Evolutionary conservation across 306 rosid species (phyloP).

Genomic region (Alnus rubra): DNA sequence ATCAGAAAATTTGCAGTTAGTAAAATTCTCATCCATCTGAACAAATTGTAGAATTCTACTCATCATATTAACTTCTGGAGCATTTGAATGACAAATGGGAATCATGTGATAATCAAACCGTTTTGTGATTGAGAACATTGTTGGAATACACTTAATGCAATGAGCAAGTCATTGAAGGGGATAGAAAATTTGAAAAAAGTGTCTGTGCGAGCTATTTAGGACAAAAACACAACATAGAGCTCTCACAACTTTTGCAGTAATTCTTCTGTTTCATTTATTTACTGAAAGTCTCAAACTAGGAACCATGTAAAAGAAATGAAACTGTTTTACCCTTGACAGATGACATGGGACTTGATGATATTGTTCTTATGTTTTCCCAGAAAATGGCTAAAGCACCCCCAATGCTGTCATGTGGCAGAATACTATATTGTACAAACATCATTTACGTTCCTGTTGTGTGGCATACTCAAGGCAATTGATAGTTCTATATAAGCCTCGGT

Average conservation of each 20-base stretch:
- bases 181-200: not conserved
- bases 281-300: not conserved
- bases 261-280: not conserved
- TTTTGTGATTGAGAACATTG: too few relatives aligned
- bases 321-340: not conserved
- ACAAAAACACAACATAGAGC: not conserved
- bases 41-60: not conserved
- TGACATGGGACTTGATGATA: not conserved
- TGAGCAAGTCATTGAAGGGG: not conserved
- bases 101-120: too few relatives aligned
- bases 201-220: not conserved
- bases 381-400: not conserved
- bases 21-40: not conserved
- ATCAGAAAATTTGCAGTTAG: slow-evolving; percentile 29
- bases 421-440: too few relatives aligned
- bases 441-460: not conserved
- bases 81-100: not conserved
- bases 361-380: not conserved
- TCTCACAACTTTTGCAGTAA: not conserved
- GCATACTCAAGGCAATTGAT: not conserved
- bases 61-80: not conserved
- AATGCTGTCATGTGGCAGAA: too few relatives aligned
- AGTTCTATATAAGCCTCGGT: not conserved
- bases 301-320: not conserved
- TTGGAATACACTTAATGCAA: not conserved